Evolutionary conservation across 805 yeast genomes (phyloP).

Genomic region (Debaryomyces hansenii): DNA sequence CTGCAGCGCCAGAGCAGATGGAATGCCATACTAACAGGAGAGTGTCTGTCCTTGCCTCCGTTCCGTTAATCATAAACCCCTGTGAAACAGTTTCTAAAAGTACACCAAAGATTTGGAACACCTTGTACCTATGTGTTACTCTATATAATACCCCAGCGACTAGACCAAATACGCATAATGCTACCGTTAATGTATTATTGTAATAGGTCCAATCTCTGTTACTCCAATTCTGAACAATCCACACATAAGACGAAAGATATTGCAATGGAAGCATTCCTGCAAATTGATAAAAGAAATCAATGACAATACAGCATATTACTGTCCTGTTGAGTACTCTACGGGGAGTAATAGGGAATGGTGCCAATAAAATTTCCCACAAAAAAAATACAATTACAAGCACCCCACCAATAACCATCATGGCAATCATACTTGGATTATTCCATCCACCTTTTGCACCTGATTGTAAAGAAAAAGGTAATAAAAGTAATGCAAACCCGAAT

Average conservation of each 20-base stretch:
- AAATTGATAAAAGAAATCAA: slow-evolving; percentile 30
- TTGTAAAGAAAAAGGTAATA: slow-evolving; percentile 40
- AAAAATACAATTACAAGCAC: slow-evolving; percentile 30
- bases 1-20: slow-evolving; percentile 40
- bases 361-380: slow-evolving; percentile 33
- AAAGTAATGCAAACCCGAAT: slow-evolving; percentile 36
- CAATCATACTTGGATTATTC: slow-evolving; percentile 42
- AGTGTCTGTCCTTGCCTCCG: slow-evolving; percentile 17
- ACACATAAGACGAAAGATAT: slow-evolving; percentile 35
- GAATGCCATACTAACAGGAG: slow-evolving; percentile 32
- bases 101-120: slow-evolving; percentile 33
- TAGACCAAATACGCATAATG: slow-evolving; percentile 37
- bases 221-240: slow-evolving; percentile 29
- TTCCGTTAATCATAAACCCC: slow-evolving; percentile 21
- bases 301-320: slow-evolving; percentile 29
- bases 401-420: slow-evolving; percentile 43
- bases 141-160: slow-evolving; percentile 34
- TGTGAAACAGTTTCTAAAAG: slow-evolving; percentile 31
- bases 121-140: slow-evolving; percentile 35
- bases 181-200: slow-evolving; percentile 35
- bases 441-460: slow-evolving; percentile 31
- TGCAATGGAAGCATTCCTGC: slow-evolving; percentile 26
- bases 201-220: slow-evolving; percentile 36
- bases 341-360: slow-evolving; percentile 39
- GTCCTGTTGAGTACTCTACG: slow-evolving; percentile 33